phyloP scores from a whole-genome alignment of 129 eudicot species.

The Scalesia atractyloides region DNA sequence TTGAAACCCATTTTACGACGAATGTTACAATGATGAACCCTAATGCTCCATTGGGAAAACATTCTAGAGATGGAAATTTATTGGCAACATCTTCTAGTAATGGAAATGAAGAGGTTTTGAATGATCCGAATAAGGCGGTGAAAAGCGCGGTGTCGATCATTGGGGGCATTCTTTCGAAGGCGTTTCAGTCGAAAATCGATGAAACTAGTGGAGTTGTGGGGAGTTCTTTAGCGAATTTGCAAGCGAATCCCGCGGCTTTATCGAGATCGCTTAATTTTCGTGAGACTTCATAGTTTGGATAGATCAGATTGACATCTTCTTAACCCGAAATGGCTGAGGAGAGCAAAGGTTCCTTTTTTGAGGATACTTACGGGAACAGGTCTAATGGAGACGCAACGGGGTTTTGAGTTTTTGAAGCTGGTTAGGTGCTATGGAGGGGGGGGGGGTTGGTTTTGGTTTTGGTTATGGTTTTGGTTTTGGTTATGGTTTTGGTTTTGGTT shows the following conservation, averaged over 20 bases:
- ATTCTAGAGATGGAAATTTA: conserved; percentile 59
- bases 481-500: conserved; percentile 20
- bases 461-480: conserved; percentile 20
- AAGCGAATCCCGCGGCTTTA: conserved; percentile 75
- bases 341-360: too few species aligned
- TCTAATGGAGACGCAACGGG: too few species aligned
- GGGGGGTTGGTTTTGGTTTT: conserved; percentile 12
- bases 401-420: conserved; percentile 24
- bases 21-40: conserved; percentile 39
- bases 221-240: conserved; percentile 46
- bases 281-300: conserved; percentile 43
- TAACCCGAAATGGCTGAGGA: too few species aligned
- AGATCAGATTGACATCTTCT: too few species aligned
- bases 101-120: conserved; percentile 23
- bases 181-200: conserved; percentile 37
- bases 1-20: too few species aligned
- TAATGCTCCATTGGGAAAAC: conserved; percentile 69
- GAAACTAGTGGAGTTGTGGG: conserved; percentile 41
- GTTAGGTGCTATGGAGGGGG: conserved; percentile 19
- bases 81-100: conserved; percentile 22
- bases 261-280: conserved; percentile 62
- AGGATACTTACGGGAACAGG: too few species aligned
- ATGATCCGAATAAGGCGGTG: conserved; percentile 66
- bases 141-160: conserved; percentile 61
- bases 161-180: conserved; percentile 36